Evolutionary conservation across 192 early-diverging fungal species (phyloP).

Genomic region (Coemansia sp.): DNA sequence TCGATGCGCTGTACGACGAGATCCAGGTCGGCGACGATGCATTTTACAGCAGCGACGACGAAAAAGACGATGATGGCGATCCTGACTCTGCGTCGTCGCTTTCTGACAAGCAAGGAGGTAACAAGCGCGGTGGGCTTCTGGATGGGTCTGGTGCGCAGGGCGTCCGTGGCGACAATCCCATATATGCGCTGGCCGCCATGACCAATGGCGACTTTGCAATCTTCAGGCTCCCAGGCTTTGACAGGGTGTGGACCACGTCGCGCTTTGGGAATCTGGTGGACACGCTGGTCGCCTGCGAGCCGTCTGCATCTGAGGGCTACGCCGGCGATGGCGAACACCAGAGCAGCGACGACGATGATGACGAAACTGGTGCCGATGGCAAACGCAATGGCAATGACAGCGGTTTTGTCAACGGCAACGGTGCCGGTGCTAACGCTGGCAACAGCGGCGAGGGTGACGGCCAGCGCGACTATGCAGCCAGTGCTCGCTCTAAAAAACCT

Average conservation of each 20-base stretch:
- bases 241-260: conserved; percentile 32
- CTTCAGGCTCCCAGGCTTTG: conserved; percentile 33
- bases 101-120: neutral
- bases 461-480: neutral
- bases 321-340: neutral
- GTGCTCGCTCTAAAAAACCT: neutral
- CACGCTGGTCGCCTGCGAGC: conserved; percentile 7
- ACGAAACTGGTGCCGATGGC: neutral
- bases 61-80: neutral
- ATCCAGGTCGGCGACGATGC: conserved; percentile 14
- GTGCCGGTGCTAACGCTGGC: neutral
- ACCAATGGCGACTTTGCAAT: conserved; percentile 30
- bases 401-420: neutral
- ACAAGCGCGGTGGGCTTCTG: neutral
- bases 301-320: neutral
- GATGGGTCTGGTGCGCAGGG: conserved; percentile 14
- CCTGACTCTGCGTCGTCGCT: neutral
- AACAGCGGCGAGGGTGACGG: neutral
- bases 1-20: conserved; percentile 45
- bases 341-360: conserved; percentile 13
- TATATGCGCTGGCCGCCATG: conserved; percentile 23
- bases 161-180: conserved; percentile 20
- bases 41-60: conserved; percentile 31
- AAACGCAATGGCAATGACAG: too few relatives aligned
- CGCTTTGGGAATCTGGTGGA: conserved; percentile 35